Evolutionary conservation across 371 early-diverging fungal species (phyloP).

Genomic region (Mycotypha africana): DNA sequence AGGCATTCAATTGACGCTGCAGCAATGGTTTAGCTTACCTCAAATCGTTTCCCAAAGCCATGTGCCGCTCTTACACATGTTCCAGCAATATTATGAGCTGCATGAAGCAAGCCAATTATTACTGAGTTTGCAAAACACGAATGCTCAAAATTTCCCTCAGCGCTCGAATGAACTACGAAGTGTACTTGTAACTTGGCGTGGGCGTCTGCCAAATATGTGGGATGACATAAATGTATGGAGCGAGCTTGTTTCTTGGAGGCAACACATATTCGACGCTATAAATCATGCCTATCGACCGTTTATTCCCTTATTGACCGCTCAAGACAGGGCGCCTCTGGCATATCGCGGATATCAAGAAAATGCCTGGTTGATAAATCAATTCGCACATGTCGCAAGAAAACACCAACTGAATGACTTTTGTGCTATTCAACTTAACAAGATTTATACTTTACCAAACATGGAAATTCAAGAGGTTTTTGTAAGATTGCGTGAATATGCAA

Average conservation of each 20-base stretch:
- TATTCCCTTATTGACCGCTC: conserved; percentile 61
- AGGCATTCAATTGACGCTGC: conserved; percentile 82
- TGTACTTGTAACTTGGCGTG: conserved; percentile 93
- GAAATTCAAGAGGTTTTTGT: conserved; percentile 98
- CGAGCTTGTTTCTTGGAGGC: conserved; percentile 96
- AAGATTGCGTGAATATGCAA: conserved; percentile 97
- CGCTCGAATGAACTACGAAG: conserved; percentile 89
- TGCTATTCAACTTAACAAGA: conserved; percentile 87
- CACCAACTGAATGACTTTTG: conserved; percentile 94
- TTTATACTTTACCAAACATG: conserved; percentile 98
- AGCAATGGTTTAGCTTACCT: conserved; percentile 87
- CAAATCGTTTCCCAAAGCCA: conserved; percentile 80
- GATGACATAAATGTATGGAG: conserved; percentile 98
- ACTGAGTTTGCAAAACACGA: conserved; percentile 69
- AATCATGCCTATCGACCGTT: conserved; percentile 92
- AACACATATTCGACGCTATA: conserved; percentile 93
- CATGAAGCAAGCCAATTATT: conserved; percentile 90
- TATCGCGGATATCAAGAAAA: conserved; percentile 99
- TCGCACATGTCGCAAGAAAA: conserved; percentile 97
- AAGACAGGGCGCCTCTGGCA: conserved; percentile 74
- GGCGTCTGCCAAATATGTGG: conserved; percentile 94
- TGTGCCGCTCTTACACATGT: conserved; percentile 78
- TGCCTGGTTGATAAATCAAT: conserved; percentile 99
- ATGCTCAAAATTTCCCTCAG: conserved; percentile 73
- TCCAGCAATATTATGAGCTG: conserved; percentile 95